These are phyloP conservation scores for Vanrija humicola DNA, from an alignment of 1,284 basidiomycete species.

Conservation along the genomic window DNA sequence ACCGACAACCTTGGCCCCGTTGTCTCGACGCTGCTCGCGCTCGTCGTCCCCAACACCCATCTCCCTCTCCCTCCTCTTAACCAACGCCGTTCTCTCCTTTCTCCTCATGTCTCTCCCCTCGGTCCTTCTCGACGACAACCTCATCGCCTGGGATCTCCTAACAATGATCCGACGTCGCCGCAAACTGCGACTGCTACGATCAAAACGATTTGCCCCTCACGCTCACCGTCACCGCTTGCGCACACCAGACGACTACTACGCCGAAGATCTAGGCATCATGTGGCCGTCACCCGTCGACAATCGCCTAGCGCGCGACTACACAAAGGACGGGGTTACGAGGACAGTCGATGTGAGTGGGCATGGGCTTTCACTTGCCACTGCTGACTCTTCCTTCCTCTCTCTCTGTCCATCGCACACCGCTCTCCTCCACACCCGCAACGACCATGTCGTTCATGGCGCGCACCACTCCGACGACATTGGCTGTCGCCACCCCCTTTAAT, in stretches of 20 bases:
- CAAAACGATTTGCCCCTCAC: too few species aligned
- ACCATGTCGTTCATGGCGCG: neutral
- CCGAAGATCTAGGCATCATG: slow-evolving; percentile 15
- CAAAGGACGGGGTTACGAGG: neutral
- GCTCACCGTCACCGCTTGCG: too few species aligned
- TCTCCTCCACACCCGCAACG: neutral
- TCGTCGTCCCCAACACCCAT: neutral
- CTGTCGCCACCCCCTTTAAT: neutral
- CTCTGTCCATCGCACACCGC: neutral
- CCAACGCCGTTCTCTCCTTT: too few species aligned
- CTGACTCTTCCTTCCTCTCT: neutral
- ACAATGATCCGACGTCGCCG: too few species aligned
- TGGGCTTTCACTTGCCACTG: neutral
- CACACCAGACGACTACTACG: slow-evolving; percentile 11
- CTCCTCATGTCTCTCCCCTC: too few species aligned
- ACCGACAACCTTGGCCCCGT: too few species aligned
- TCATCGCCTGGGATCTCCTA: too few species aligned
- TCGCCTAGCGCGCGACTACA: slow-evolving; percentile 2
- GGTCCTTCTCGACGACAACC: too few species aligned
- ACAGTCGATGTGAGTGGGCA: neutral
- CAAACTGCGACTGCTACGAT: too few species aligned
- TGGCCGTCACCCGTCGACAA: slow-evolving; percentile 18
- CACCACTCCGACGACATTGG: neutral
- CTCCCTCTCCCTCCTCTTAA: neutral
- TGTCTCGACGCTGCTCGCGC: neutral